phyloP scores from a whole-genome alignment of 495 filamentous ascomycete genomes.

The Penicillium daleae region DNA sequence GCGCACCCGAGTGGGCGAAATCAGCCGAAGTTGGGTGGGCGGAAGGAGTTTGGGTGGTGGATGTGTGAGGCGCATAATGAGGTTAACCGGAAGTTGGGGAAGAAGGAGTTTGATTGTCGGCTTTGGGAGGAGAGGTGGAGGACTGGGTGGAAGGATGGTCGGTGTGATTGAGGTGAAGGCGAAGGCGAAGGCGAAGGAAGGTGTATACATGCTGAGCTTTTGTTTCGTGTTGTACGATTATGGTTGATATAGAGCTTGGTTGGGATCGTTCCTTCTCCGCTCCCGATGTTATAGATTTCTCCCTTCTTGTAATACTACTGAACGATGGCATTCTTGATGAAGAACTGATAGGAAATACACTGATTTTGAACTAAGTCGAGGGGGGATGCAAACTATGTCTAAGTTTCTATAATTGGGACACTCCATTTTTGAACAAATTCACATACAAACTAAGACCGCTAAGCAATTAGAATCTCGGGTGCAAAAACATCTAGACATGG shows the following conservation, averaged over 20 bases:
- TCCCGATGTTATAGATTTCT: slow-evolving; percentile 8
- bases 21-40: slow-evolving; percentile 65
- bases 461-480: slow-evolving; percentile 39
- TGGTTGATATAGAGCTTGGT: neutral
- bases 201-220: no score
- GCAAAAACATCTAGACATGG: slow-evolving; percentile 40
- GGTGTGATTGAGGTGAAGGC: slow-evolving; percentile 49
- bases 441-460: slow-evolving; percentile 39
- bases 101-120: slow-evolving; percentile 86
- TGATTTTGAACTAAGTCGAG: no score
- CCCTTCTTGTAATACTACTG: slow-evolving; percentile 18
- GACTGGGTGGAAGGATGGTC: slow-evolving; percentile 89
- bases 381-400: neutral
- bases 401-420: neutral
- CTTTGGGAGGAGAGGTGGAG: slow-evolving; percentile 95
- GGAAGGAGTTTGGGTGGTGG: slow-evolving; percentile 85
- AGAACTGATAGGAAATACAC: no score
- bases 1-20: slow-evolving; percentile 60
- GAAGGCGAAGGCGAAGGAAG: no score
- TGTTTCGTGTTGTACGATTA: slow-evolving; percentile 5
- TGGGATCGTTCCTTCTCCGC: slow-evolving; percentile 15
- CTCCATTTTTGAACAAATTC: slow-evolving; percentile 21
- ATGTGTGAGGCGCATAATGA: slow-evolving; percentile 98
- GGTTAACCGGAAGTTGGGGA: slow-evolving; percentile 92
- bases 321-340: slow-evolving; percentile 7